Conservation (phyloP, 2,329 filamentous ascomycete genomes). For the Monilinia vaccinii-corymbosi region DNA sequence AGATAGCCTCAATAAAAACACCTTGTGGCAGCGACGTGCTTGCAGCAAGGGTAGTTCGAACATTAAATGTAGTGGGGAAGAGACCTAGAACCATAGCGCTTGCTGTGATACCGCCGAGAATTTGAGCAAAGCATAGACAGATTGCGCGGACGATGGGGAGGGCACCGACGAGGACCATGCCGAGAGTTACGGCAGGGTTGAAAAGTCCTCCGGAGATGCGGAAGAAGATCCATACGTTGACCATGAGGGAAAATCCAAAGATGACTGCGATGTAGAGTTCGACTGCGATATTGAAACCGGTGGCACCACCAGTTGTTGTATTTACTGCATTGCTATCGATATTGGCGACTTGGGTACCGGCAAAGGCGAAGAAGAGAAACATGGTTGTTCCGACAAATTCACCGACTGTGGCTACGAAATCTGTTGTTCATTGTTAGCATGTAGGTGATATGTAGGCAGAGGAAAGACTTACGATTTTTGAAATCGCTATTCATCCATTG, state of each 20-base stretch:
- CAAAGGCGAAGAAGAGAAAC: constrained; percentile 31
- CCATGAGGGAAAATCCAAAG: constrained; percentile 35
- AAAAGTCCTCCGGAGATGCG: constrained; percentile 43
- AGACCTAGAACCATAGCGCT: constrained; percentile 29
- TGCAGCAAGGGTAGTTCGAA: constrained; percentile 34
- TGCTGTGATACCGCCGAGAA: constrained; percentile 31
- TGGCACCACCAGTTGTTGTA: background rate
- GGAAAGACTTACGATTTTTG: constrained; percentile 31
- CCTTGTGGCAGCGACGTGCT: constrained; percentile 35
- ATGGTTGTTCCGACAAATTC: constrained; percentile 30
- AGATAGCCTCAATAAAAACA: constrained; percentile 41
- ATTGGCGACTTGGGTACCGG: constrained; percentile 25
- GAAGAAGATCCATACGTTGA: constrained; percentile 48
- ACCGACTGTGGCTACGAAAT: constrained; percentile 24
- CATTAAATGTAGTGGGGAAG: constrained; percentile 36
- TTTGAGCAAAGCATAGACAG: constrained; percentile 29
- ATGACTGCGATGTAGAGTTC: constrained; percentile 30
- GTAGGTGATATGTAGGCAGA: background rate
- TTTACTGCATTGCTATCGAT: constrained; percentile 19
- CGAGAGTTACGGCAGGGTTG: constrained; percentile 38
- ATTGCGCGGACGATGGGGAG: constrained; percentile 28
- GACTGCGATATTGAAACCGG: constrained; percentile 28
- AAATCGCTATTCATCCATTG: constrained; percentile 40
- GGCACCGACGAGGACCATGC: constrained; percentile 31
- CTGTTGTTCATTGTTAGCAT: constrained; percentile 8